Conservation (phyloP, 2,329 filamentous ascomycete genomes). For the Ophiocordyceps camponoti-leonardi region DNA sequence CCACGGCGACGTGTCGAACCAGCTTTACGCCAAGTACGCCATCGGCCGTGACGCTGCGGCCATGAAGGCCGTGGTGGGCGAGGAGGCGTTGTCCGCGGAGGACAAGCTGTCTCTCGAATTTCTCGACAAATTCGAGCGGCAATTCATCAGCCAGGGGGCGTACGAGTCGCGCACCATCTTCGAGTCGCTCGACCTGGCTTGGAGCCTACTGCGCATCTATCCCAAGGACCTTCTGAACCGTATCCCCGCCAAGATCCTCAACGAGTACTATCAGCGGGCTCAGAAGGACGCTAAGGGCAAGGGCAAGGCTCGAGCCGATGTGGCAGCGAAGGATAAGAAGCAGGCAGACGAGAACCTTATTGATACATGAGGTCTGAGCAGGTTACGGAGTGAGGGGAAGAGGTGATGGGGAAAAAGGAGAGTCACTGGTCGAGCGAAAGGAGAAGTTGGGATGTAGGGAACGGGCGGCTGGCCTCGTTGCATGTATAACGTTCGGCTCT, state of each 20-base stretch:
- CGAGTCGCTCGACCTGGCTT: constrained; percentile 89
- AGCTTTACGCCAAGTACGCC: constrained; percentile 98
- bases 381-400: background rate
- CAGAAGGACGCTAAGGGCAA: constrained; percentile 45
- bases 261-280: constrained; percentile 65
- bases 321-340: constrained; percentile 18
- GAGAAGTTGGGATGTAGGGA: background rate
- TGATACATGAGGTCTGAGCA: constrained; percentile 28
- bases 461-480: too few species aligned
- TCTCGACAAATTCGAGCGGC: constrained; percentile 93
- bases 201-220: constrained; percentile 92
- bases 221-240: constrained; percentile 97
- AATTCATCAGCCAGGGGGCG: constrained; percentile 79
- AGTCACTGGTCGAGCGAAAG: too few species aligned
- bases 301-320: constrained; percentile 34
- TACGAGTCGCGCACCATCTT: constrained; percentile 87
- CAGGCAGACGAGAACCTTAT: constrained; percentile 41
- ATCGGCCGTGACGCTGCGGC: constrained; percentile 95
- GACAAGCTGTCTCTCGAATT: constrained; percentile 98
- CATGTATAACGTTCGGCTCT: background rate
- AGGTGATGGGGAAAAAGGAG: background rate
- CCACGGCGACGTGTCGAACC: constrained; percentile 96
- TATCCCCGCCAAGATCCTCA: constrained; percentile 66
- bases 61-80: constrained; percentile 99
- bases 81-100: constrained; percentile 87